Conservation (phyloP, 1,284 basidiomycete genomes). For the Ustilago hordei region DNA sequence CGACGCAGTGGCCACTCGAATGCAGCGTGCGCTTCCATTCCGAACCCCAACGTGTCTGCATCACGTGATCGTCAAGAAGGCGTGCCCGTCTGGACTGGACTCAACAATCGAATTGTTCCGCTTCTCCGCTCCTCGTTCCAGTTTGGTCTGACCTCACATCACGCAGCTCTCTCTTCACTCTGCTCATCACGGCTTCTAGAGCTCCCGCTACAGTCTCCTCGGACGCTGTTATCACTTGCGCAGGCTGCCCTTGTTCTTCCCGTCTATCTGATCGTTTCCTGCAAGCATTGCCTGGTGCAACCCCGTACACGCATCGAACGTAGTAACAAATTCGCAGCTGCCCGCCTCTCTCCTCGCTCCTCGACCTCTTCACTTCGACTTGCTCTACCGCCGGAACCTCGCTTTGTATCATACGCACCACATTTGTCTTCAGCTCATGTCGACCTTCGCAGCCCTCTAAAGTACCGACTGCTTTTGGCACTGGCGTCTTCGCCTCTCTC, state of each 20-base stretch:
- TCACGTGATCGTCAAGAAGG: neutral
- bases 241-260: neutral
- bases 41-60: conserved; percentile 7
- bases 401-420: neutral
- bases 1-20: neutral
- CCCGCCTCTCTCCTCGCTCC: neutral
- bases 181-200: neutral
- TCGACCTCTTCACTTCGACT: neutral
- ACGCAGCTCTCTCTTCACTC: neutral
- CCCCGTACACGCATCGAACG: neutral
- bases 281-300: neutral
- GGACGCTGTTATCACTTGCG: neutral
- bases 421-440: neutral
- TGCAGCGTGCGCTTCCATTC: neutral
- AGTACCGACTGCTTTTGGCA: neutral
- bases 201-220: neutral
- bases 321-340: neutral
- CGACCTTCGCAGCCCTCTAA: neutral
- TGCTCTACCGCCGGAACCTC: neutral
- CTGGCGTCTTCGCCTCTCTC: neutral
- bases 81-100: too few relatives aligned
- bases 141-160: neutral
- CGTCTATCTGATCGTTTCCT: neutral
- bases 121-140: neutral
- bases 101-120: too few relatives aligned